Evolutionary conservation across 192 early-diverging fungal species (phyloP).

Genomic region (Mortierella alpina): DNA sequence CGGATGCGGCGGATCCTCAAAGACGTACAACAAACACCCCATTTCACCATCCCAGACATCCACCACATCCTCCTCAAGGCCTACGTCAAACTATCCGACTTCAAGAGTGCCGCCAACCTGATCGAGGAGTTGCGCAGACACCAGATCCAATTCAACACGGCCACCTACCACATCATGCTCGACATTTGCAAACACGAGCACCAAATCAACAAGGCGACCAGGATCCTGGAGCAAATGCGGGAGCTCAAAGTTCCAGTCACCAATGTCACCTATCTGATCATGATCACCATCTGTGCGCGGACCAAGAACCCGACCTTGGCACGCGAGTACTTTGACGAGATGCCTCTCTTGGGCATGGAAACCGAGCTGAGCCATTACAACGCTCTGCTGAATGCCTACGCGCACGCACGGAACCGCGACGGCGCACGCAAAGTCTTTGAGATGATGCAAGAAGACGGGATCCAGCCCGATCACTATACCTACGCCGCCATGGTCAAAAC

Average conservation of each 20-base stretch:
- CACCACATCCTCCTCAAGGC: constrained; percentile 45
- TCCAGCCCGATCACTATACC: constrained; percentile 27
- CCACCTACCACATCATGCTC: constrained; percentile 43
- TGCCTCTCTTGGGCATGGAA: constrained; percentile 24
- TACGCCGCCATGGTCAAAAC: constrained; percentile 27
- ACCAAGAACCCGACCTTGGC: constrained; percentile 21
- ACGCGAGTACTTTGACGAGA: constrained; percentile 46
- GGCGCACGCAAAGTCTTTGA: constrained; percentile 18
- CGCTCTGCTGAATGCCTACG: constrained; percentile 36
- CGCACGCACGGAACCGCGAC: constrained; percentile 10
- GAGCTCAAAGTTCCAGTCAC: constrained; percentile 21
- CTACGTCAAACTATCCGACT: constrained; percentile 41
- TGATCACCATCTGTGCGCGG: constrained; percentile 28
- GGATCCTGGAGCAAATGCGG: constrained; percentile 30
- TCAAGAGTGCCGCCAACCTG: constrained; percentile 19
- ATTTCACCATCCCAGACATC: constrained; percentile 14
- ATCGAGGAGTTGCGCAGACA: constrained; percentile 16
- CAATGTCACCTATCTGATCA: constrained; percentile 24
- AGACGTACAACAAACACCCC: constrained; percentile 15
- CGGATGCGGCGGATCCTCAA: constrained; percentile 34
- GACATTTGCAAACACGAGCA: constrained; percentile 31
- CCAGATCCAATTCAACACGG: constrained; percentile 3
- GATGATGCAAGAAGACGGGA: constrained; percentile 30
- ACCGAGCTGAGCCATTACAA: constrained; percentile 32
- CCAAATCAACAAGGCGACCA: background rate